Evolutionary conservation across 1,284 basidiomycete species (phyloP).

Genomic region (Heliocybe sulcata): DNA sequence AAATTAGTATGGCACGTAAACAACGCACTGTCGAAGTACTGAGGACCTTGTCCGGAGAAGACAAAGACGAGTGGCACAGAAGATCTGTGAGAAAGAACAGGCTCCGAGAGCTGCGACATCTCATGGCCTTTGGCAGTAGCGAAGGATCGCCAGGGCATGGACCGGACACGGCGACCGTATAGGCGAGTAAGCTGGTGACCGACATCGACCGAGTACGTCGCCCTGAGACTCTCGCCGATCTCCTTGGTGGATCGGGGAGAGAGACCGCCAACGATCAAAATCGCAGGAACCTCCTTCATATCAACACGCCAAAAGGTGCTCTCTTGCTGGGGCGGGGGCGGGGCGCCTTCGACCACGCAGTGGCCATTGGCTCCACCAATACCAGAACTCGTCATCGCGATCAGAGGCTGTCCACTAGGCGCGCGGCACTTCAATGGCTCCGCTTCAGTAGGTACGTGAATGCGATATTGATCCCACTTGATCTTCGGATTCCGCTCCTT

Average conservation of each 20-base stretch:
- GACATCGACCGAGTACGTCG: constrained; percentile 7
- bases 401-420: constrained; percentile 15
- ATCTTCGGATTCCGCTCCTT: constrained; percentile 27
- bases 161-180: constrained; percentile 20
- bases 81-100: neutral
- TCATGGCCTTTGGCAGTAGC: neutral
- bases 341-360: constrained; percentile 27
- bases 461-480: constrained; percentile 24
- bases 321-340: constrained; percentile 4
- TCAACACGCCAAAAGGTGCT: neutral
- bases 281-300: constrained; percentile 12
- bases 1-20: neutral
- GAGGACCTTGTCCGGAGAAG: constrained; percentile 34
- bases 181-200: constrained; percentile 10
- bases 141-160: constrained; percentile 27
- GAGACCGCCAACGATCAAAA: constrained; percentile 29
- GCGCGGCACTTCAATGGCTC: constrained; percentile 13
- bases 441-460: constrained; percentile 17
- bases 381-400: constrained; percentile 34
- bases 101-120: neutral
- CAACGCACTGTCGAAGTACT: constrained; percentile 26
- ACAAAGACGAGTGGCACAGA: constrained; percentile 26
- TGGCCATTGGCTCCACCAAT: constrained; percentile 38
- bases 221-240: constrained; percentile 9
- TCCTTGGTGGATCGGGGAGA: constrained; percentile 21